Percentiles rank a stretch among this genome's conserved stretches.
Conservation (phyloP, 1,139 yeast species). For the Saccharomyces uvarum region DNA sequence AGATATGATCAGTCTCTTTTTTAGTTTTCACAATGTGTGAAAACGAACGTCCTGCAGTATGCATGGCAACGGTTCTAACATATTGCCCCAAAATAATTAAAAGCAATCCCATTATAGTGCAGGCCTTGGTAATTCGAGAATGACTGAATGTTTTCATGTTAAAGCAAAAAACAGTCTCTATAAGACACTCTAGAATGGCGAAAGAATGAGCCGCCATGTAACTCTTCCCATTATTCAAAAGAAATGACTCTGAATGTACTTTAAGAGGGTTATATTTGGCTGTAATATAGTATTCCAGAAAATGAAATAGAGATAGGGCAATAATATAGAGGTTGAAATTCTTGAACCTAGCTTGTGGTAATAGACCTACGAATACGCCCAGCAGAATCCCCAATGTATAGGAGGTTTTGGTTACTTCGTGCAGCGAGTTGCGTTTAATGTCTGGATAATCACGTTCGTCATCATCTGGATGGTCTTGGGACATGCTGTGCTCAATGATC, state of each 20-base stretch:
- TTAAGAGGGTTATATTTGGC: conserved; percentile 61
- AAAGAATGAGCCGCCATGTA: conserved; percentile 57
- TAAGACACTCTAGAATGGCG: conserved; percentile 43
- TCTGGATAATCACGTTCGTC: conserved; percentile 26
- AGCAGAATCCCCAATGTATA: conserved; percentile 36
- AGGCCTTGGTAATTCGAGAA: conserved; percentile 5
- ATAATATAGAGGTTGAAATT: conserved; percentile 44
- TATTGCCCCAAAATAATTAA: conserved; percentile 54
- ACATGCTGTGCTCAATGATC: neutral
- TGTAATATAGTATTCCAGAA: conserved; percentile 73
- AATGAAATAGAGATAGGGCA: conserved; percentile 58
- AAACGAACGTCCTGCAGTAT: conserved; percentile 80
- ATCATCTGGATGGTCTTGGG: conserved; percentile 14
- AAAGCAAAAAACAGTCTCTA: conserved; percentile 38
- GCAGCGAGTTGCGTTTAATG: conserved; percentile 32
- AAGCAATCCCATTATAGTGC: conserved; percentile 40
- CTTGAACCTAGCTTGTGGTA: conserved; percentile 31
- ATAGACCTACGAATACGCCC: conserved; percentile 34
- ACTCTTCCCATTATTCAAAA: conserved; percentile 60
- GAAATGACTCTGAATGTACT: conserved; percentile 67
- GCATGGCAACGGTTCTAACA: conserved; percentile 70
- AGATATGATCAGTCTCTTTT: conserved; percentile 47
- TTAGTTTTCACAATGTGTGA: conserved; percentile 65
- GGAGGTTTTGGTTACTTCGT: conserved; percentile 36
- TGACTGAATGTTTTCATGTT: conserved; percentile 18